phyloP scores from a whole-genome alignment of 257 asterid genomes.

The Capsicum chinense region DNA sequence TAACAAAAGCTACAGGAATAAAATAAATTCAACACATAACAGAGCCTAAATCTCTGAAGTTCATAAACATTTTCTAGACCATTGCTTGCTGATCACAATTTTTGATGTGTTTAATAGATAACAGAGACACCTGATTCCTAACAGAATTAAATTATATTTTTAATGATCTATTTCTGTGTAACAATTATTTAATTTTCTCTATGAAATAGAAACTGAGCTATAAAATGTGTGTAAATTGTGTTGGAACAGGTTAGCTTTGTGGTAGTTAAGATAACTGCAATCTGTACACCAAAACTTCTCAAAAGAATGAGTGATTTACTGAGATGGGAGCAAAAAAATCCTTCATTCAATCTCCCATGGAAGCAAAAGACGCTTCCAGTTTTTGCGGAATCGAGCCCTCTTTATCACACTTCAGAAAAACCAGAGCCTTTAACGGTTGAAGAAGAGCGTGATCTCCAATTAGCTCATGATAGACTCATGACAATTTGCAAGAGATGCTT shows the following conservation, averaged over 20 bases:
- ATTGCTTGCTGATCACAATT: neutral
- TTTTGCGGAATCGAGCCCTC: conserved; percentile 66
- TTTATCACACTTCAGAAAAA: conserved; percentile 60
- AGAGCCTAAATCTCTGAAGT: neutral
- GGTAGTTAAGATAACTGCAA: conserved; percentile 84
- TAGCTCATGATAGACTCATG: conserved; percentile 52
- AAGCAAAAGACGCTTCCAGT: conserved; percentile 61
- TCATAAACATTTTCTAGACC: neutral
- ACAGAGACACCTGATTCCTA: neutral
- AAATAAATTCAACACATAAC: neutral
- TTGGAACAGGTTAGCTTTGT: conserved; percentile 70
- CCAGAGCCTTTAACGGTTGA: conserved; percentile 58
- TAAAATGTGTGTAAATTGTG: too few species aligned
- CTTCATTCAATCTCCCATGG: conserved; percentile 72
- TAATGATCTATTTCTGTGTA: too few species aligned
- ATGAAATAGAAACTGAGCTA: too few species aligned
- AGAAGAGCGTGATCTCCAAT: conserved; percentile 61
- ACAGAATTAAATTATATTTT: too few species aligned
- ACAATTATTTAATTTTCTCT: too few species aligned
- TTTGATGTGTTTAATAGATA: neutral
- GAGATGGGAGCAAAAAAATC: conserved; percentile 66
- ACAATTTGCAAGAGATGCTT: conserved; percentile 52
- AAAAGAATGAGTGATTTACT: conserved; percentile 75
- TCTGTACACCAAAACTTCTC: conserved; percentile 63
- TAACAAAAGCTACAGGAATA: neutral